A percentile compares a stretch with the other conserved stretches of the same genome.
phyloP scores from a whole-genome alignment of 192 early-diverging fungal genomes.

The Backusella tarrabulga region DNA sequence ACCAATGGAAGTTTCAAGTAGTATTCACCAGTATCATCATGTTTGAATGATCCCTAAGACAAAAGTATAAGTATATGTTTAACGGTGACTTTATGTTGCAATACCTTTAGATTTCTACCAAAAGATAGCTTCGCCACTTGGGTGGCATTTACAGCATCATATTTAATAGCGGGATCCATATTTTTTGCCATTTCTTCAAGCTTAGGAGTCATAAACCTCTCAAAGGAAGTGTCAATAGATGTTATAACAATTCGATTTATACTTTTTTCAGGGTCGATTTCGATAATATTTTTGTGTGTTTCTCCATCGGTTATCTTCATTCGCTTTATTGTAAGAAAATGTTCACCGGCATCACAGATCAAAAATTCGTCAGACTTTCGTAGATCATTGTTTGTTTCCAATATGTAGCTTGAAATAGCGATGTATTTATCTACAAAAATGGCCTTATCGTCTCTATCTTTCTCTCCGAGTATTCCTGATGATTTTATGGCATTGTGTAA shows the following conservation, averaged over 20 bases:
- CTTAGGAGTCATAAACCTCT: slow-evolving; percentile 21
- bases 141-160: neutral
- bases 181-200: slow-evolving; percentile 40
- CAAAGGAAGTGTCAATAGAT: neutral
- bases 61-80: slow-evolving; percentile 47
- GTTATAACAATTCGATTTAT: neutral
- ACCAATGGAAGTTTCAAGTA: slow-evolving; percentile 28
- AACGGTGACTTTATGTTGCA: slow-evolving; percentile 37
- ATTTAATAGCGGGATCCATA: slow-evolving; percentile 14
- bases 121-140: slow-evolving; percentile 33
- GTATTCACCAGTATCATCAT: slow-evolving; percentile 45
- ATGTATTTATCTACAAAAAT: neutral
- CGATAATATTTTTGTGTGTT: neutral
- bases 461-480: neutral
- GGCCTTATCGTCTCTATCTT: neutral
- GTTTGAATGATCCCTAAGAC: slow-evolving; percentile 43
- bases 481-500: neutral
- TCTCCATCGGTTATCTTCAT: neutral
- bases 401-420: neutral
- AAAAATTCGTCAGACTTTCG: slow-evolving; percentile 43
- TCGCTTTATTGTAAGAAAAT: slow-evolving; percentile 6
- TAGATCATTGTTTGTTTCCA: neutral
- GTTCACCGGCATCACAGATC: slow-evolving; percentile 51
- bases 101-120: slow-evolving; percentile 44
- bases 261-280: neutral